phyloP scores from a whole-genome alignment of 2,329 filamentous ascomycete genomes.

The Fusarium stilboides region DNA sequence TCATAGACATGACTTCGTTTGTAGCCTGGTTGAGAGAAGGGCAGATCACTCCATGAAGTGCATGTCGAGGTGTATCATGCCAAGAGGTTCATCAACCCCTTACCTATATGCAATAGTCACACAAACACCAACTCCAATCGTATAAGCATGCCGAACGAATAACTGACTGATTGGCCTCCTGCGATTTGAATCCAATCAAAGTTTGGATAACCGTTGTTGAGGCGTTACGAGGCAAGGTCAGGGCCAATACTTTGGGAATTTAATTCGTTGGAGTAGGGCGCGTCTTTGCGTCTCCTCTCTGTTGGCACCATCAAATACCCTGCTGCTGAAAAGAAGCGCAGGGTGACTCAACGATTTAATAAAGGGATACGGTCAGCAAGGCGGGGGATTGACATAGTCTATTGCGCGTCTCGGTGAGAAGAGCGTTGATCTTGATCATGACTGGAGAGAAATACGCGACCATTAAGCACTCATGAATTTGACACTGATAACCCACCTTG shows the following conservation, averaged over 20 bases:
- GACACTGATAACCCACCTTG: conserved; percentile 16
- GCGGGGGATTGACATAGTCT: conserved; percentile 12
- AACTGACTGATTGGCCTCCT: conserved; percentile 38
- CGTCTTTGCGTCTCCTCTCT: conserved; percentile 27
- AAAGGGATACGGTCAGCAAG: conserved; percentile 31
- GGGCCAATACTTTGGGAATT: conserved; percentile 22
- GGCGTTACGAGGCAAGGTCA: conserved; percentile 40
- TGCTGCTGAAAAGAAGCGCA: conserved; percentile 21
- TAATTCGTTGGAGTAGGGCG: conserved; percentile 34
- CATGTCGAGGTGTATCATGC: conserved; percentile 27
- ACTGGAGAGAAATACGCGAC: not conserved
- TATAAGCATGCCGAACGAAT: conserved; percentile 32
- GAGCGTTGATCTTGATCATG: conserved; percentile 12
- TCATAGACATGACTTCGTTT: conserved; percentile 33
- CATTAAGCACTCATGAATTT: conserved; percentile 10
- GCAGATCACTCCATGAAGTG: conserved; percentile 1
- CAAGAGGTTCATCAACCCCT: conserved; percentile 24
- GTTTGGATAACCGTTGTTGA: conserved; percentile 38
- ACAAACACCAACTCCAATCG: conserved; percentile 41
- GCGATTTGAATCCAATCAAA: conserved; percentile 31
- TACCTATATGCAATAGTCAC: conserved; percentile 39
- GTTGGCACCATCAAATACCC: conserved; percentile 41
- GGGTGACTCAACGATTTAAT: conserved; percentile 35
- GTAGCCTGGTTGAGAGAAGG: conserved; percentile 1
- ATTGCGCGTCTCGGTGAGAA: conserved; percentile 16